A percentile compares a stretch with the other conserved stretches of the same genome.
These are phyloP conservation scores for Amanita brunnescens DNA, from an alignment of 768 basidiomycete species.

Conservation along the genomic window DNA sequence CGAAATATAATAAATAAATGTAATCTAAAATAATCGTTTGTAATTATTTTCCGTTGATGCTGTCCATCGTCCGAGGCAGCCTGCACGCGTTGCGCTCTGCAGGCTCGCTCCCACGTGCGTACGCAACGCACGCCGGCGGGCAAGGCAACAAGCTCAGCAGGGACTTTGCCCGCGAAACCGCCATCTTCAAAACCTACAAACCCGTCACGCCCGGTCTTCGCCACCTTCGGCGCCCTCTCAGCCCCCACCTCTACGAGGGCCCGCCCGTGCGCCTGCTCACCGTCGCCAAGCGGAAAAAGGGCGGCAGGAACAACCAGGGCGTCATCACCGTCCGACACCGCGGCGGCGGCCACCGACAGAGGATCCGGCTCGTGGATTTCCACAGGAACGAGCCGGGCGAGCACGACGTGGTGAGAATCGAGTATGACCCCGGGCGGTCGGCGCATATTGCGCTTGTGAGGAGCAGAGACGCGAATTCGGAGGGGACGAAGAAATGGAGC, in stretches of 20 bases:
- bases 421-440: constrained; percentile 92
- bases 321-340: constrained; percentile 81
- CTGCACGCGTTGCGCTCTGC: not conserved
- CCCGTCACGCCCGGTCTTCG: constrained; percentile 82
- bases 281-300: constrained; percentile 68
- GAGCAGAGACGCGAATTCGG: constrained; percentile 44
- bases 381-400: constrained; percentile 66
- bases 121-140: constrained; percentile 3
- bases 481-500: constrained; percentile 58
- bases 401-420: constrained; percentile 88
- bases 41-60: not conserved
- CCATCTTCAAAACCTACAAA: constrained; percentile 82
- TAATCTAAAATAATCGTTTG: not conserved
- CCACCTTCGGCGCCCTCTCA: constrained; percentile 76
- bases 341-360: constrained; percentile 86
- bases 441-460: constrained; percentile 90
- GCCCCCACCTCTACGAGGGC: constrained; percentile 77
- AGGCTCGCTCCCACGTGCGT: not conserved
- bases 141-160: constrained; percentile 18
- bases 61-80: constrained; percentile 1
- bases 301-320: constrained; percentile 80
- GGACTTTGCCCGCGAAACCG: constrained; percentile 43
- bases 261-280: constrained; percentile 82
- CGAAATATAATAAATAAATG: not conserved
- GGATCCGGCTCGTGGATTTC: constrained; percentile 86